Conservation (phyloP, 2,329 filamentous ascomycete genomes). For the Coleophoma eucalyptorum region DNA sequence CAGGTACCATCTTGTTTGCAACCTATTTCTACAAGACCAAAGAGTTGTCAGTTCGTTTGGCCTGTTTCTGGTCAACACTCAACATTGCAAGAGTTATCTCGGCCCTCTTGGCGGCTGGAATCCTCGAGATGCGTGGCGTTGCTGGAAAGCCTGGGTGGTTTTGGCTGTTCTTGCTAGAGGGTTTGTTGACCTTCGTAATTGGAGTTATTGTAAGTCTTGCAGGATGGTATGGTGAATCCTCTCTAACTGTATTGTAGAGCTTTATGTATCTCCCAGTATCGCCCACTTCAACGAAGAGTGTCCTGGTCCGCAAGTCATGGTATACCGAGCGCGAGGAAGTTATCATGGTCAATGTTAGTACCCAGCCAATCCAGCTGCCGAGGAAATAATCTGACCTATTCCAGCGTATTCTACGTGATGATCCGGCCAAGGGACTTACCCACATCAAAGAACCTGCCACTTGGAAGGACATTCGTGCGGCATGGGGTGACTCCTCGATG, state of each 20-base stretch:
- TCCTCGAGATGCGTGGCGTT: constrained; percentile 46
- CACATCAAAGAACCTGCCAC: constrained; percentile 39
- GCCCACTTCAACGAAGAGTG: constrained; percentile 59
- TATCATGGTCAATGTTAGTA: constrained; percentile 58
- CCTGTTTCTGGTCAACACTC: constrained; percentile 62
- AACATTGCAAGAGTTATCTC: constrained; percentile 39
- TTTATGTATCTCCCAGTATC: constrained; percentile 59
- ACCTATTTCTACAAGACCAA: constrained; percentile 70
- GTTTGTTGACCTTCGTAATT: constrained; percentile 42
- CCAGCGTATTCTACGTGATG: constrained; percentile 44
- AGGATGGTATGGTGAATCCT: too few species aligned
- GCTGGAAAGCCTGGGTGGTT: constrained; percentile 48
- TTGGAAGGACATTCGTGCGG: constrained; percentile 36
- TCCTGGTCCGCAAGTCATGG: constrained; percentile 61
- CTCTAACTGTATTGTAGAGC: constrained; percentile 22
- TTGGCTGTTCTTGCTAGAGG: constrained; percentile 45
- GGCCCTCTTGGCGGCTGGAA: constrained; percentile 41
- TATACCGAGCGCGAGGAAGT: constrained; percentile 64
- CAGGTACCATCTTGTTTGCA: constrained; percentile 59
- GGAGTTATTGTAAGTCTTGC: constrained; percentile 34
- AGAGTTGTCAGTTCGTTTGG: constrained; percentile 63
- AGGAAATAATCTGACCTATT: not conserved
- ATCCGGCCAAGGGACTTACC: constrained; percentile 49
- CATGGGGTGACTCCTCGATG: constrained; percentile 42
- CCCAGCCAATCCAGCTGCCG: not conserved